These are phyloP conservation scores for Rhytidiadelphus loreus DNA, from an alignment of 225 moss, liverwort and hornwort species.

Conservation along the genomic window DNA sequence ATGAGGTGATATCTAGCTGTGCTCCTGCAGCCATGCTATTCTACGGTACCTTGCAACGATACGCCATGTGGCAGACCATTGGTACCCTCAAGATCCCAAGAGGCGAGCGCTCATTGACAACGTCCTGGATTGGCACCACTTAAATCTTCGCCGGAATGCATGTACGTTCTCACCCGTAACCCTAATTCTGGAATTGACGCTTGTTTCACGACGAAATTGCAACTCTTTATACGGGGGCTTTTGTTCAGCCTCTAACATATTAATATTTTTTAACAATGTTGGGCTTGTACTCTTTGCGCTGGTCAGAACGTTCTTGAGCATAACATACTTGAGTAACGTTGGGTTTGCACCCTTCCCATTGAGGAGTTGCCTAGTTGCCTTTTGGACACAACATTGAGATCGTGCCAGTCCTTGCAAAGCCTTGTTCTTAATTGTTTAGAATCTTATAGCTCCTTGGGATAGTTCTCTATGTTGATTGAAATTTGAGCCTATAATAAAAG, in stretches of 20 bases:
- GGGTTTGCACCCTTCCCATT: background rate
- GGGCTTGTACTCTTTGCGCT: background rate
- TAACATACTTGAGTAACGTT: background rate
- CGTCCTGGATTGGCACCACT: slow-evolving; percentile 36
- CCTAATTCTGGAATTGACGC: background rate
- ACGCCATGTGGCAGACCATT: slow-evolving; percentile 24
- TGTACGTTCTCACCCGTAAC: background rate
- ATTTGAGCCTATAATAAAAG: background rate
- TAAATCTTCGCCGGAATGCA: slow-evolving; percentile 15
- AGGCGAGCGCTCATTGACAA: slow-evolving; percentile 28
- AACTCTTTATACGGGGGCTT: background rate
- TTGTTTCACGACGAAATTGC: background rate
- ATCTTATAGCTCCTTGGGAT: background rate
- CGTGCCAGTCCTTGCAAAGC: background rate
- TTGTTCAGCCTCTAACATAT: background rate
- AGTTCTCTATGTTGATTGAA: background rate
- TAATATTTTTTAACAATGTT: background rate
- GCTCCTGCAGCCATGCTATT: slow-evolving; percentile 29
- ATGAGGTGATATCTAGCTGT: background rate
- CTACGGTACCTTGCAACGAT: slow-evolving; percentile 37
- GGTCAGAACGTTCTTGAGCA: background rate
- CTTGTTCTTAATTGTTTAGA: background rate
- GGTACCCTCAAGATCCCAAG: slow-evolving; percentile 24
- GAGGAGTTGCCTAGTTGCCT: background rate
- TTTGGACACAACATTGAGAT: background rate